Base-by-base conservation (phyloP, 768 basidiomycete species). In the Hirschioporus abietinus region DNA sequence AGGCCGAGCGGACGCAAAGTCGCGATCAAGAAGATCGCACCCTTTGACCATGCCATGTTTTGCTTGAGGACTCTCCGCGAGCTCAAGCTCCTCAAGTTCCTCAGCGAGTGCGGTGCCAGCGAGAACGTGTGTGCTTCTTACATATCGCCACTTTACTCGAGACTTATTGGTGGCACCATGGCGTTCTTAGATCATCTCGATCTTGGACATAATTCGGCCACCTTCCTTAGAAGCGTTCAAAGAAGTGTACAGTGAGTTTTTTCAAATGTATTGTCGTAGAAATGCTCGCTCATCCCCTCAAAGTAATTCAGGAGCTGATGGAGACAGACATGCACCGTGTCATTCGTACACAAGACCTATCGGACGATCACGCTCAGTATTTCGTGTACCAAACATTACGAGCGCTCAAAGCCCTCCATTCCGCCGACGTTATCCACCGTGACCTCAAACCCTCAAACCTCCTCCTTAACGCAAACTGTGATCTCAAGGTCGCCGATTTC, bases 391-490 rank as follows among this genome's bases (percentile, higher is more conserved):
- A 98, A 76, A 96, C 96, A 1, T 86, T 98, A 18, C 89, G 96
- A 58, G 96, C 95, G 1, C 86, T 99, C 71, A 98, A 99, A 76
- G 95, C 96, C 0, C 83, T 99, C 3, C 96, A 99, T 74, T 95
- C 94, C 0, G 96, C 96, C 35, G 93, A 96, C 77, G 94, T 99
- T 67, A 92, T 99, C 71, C 93, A 95, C 75, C 88, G 96, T 64
- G 96, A 99, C 77, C 88, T 99, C 71, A 99, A 98, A 74, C 96
- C 96, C 0, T 96, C 95, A 36, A 99, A 99, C 75, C 84, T 99
- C 4, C 88, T 99, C n/a, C 83, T 99, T 67, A 99, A 99, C 74
- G 94, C 94, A 70, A 98, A 97, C 76, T 97, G 95, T 73, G 95
- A 97, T 75, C 85, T 97, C 71, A 96, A 96, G 75, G 93, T 96